Base-by-base conservation (phyloP, 495 filamentous ascomycete genomes). In the Talaromyces nanjingensis region DNA sequence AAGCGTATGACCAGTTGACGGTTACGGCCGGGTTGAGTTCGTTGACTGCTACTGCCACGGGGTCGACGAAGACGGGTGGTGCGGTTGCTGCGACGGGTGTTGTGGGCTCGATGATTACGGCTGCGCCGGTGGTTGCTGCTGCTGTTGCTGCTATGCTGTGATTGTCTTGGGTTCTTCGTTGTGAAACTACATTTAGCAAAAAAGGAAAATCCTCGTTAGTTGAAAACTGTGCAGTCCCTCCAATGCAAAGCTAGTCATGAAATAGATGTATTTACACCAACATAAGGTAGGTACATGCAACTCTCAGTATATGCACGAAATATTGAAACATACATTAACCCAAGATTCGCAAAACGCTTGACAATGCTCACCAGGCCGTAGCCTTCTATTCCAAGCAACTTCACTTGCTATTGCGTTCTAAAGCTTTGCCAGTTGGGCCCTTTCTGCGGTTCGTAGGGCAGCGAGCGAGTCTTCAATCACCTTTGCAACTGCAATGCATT, bases 401-500 rank as follows among this genome's bases (percentile, higher is more conserved):
- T 42, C 14, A 3, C 14, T 42, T 42, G 33, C 33, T 12, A 37
- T 37, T 4, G 14, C 9, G 37, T 42, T 20, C 45, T 49, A 49
- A 2, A 49, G 18, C 6, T 49, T 49, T 49, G 45, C 45, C 7
- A n/a, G 45, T 9, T 22, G 45, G 45, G 53, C 6, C 1, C 24
- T 56, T 14, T 56, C 22, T 25, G 53, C 9, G 14, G 11, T 54
- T 54, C 18, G 53, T 27, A 29, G 53, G 1, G 53, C 53, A 27
- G 53, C 22, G 6, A 75, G 65, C 45, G 72, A 54, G 47, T 61
- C 54, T 64, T 73, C 72, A 59, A 79, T 58, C 18, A 77, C 75
- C 69, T 79, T 79, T 1, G 75, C 79, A 49, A 80, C 76, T 16
- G 77, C 74, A 64, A 81, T 72, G 37, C 76, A 75, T 63, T 72